Percentiles rank a stretch among this genome's conserved stretches.
These are phyloP conservation scores for Zygoascus ofunaensis DNA, from an alignment of 805 yeast genomes.

Conservation along the genomic window DNA sequence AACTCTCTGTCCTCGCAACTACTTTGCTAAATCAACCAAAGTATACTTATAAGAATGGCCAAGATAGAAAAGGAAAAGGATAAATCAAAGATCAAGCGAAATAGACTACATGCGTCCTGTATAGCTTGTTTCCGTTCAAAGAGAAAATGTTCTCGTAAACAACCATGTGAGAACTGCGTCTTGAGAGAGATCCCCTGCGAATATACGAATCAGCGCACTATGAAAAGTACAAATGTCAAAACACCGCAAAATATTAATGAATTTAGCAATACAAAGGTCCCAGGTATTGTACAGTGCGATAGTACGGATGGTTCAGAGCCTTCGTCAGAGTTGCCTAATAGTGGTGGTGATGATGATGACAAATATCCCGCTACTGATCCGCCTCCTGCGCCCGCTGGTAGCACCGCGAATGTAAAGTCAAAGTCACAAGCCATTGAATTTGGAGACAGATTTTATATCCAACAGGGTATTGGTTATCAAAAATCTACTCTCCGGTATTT, in stretches of 20 bases:
- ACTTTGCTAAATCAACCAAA: no score
- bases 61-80: no score
- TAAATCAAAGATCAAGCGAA: slow-evolving; percentile 5
- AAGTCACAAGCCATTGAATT: no score
- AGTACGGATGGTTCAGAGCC: slow-evolving; percentile 1
- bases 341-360: neutral
- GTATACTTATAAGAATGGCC: no score
- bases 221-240: neutral
- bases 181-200: slow-evolving; percentile 12
- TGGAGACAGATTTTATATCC: slow-evolving; percentile 13
- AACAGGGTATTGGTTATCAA: slow-evolving; percentile 11
- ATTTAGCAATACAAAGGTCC: neutral
- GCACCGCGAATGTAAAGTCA: no score
- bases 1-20: no score
- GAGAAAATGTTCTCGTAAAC: slow-evolving; percentile 13
- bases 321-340: neutral
- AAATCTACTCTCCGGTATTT: slow-evolving; percentile 8
- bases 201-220: slow-evolving; percentile 9
- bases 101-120: slow-evolving; percentile 13
- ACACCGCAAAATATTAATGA: neutral
- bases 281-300: neutral
- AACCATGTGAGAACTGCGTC: slow-evolving; percentile 14
- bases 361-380: neutral
- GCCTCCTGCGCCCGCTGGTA: neutral
- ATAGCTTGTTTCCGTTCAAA: slow-evolving; percentile 14